Percentiles rank a stretch among this genome's conserved stretches.
These are phyloP conservation scores for Suillus fuscotomentosus DNA, from an alignment of 768 basidiomycete genomes.

Conservation along the genomic window DNA sequence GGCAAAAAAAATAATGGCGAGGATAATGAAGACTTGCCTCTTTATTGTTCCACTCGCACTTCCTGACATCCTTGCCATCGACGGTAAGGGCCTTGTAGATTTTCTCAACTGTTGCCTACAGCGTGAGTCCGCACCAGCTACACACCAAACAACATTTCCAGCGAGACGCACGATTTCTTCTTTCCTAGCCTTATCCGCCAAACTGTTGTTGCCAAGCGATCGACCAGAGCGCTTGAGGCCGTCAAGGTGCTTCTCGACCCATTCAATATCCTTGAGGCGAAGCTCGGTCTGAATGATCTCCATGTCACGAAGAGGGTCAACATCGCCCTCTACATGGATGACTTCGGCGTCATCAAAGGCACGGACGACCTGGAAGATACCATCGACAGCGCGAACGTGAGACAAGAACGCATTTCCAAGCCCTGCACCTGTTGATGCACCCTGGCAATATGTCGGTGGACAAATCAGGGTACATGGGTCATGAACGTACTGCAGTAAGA, in stretches of 20 bases:
- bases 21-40: conserved; percentile 60
- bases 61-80: conserved; percentile 88
- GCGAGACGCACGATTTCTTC: conserved; percentile 81
- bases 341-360: conserved; percentile 99
- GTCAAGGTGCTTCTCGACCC: conserved; percentile 92
- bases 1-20: conserved; percentile 3
- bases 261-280: conserved; percentile 96
- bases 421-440: conserved; percentile 97
- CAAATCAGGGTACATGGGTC: conserved; percentile 5
- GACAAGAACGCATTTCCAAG: conserved; percentile 97
- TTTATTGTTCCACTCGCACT: conserved; percentile 93
- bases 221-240: conserved; percentile 71
- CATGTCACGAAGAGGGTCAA: conserved; percentile 95
- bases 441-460: conserved; percentile 42
- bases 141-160: neutral
- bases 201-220: conserved; percentile 65
- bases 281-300: conserved; percentile 94
- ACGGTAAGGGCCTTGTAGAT: conserved; percentile 74
- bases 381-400: conserved; percentile 96
- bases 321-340: conserved; percentile 98
- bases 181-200: conserved; percentile 94
- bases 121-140: conserved; percentile 15
- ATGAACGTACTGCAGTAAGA: conserved; percentile 74
- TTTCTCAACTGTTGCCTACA: conserved; percentile 82
- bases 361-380: conserved; percentile 97